A percentile compares a stretch with the other conserved stretches of the same genome.
phyloP scores from a whole-genome alignment of 1,284 basidiomycete species.

The Puccinia horiana region DNA sequence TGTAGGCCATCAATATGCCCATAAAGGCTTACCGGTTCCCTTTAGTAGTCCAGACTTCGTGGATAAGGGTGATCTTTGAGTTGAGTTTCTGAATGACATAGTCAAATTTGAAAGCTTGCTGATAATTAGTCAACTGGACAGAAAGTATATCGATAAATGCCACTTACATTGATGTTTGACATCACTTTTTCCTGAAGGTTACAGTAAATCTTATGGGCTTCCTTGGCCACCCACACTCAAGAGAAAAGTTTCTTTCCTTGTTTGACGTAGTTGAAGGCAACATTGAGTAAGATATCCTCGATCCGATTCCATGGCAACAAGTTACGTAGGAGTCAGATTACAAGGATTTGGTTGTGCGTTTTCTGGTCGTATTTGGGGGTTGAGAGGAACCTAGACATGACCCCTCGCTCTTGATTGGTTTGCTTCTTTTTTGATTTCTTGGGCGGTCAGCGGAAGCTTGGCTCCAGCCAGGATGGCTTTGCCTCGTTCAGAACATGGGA shows the following conservation, averaged over 20 bases:
- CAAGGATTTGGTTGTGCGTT: background rate
- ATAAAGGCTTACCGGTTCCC: constrained; percentile 27
- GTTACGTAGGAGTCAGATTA: background rate
- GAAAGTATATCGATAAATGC: no score
- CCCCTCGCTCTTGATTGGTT: background rate
- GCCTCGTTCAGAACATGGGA: background rate
- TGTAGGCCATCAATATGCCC: background rate
- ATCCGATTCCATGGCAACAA: background rate
- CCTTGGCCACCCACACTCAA: background rate
- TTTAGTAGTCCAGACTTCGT: constrained; percentile 9
- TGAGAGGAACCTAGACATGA: background rate
- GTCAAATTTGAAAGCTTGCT: no score
- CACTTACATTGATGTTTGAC: background rate
- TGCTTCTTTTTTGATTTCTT: background rate
- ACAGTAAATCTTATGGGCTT: background rate
- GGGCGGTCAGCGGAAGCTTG: background rate
- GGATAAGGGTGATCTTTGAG: background rate
- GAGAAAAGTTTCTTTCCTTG: background rate
- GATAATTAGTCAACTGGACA: no score
- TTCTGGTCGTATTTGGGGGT: no score
- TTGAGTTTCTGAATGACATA: no score
- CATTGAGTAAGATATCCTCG: background rate
- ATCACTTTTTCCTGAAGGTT: background rate
- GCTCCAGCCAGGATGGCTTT: background rate
- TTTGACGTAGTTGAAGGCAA: background rate